Evolutionary conservation across 2,329 filamentous ascomycete species (phyloP).

Genomic region (Teratosphaeria destructans): DNA sequence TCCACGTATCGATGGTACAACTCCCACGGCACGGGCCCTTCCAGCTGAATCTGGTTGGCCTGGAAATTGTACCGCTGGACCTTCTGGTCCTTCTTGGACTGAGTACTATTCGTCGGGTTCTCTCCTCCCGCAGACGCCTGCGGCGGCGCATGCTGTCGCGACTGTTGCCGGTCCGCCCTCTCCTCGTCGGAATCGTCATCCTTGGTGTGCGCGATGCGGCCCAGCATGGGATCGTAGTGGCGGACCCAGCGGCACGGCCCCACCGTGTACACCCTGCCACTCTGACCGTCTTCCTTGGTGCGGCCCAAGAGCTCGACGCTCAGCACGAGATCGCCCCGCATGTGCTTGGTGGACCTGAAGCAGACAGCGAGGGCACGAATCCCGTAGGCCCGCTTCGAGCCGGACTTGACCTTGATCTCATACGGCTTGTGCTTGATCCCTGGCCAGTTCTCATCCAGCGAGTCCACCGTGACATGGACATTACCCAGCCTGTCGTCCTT

Average conservation of each 20-base stretch:
- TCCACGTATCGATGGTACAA: conserved; percentile 91
- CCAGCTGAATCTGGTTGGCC: conserved; percentile 80
- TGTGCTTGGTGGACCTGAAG: conserved; percentile 50
- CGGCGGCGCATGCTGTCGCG: not conserved
- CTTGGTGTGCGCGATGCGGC: conserved; percentile 60
- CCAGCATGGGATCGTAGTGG: conserved; percentile 83
- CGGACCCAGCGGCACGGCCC: conserved; percentile 68
- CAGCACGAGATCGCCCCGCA: conserved; percentile 60
- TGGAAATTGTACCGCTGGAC: conserved; percentile 69
- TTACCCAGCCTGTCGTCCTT: conserved; percentile 82
- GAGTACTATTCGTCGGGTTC: conserved; percentile 3
- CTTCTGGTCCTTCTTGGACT: conserved; percentile 35
- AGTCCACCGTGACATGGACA: conserved; percentile 57
- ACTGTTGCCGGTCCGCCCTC: conserved; percentile 9
- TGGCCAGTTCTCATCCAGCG: conserved; percentile 54
- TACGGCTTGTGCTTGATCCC: conserved; percentile 57
- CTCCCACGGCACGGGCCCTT: conserved; percentile 66
- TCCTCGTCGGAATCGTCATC: conserved; percentile 37
- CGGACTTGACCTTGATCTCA: conserved; percentile 70
- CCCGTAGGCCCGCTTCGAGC: conserved; percentile 77
- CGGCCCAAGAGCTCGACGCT: conserved; percentile 69
- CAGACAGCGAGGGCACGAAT: conserved; percentile 58
- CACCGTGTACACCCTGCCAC: conserved; percentile 65
- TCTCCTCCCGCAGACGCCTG: not conserved
- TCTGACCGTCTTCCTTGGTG: conserved; percentile 48